Percentiles rank a stretch among this genome's conserved stretches.
Evolutionary conservation across 345 rosid species (phyloP).

Genomic region (Acer campestre): DNA sequence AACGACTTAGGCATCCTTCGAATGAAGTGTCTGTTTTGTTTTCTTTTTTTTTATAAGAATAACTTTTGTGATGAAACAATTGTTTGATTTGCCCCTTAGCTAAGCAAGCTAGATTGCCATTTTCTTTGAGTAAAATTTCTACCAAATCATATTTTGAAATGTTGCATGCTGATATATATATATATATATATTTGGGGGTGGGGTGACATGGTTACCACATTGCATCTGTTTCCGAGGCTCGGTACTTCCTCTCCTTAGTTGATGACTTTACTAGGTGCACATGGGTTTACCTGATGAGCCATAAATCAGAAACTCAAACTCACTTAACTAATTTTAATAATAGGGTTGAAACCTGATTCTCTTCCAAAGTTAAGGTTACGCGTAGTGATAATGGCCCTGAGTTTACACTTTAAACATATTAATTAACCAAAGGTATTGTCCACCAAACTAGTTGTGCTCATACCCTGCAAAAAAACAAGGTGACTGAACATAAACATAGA

Average conservation of each 20-base stretch:
- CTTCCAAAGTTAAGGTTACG: not conserved
- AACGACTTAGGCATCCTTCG: too few species aligned
- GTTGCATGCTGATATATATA: not conserved
- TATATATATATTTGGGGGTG: not conserved
- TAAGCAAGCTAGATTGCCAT: too few species aligned
- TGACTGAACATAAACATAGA: not conserved
- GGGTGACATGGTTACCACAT: not conserved
- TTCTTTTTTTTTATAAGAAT: too few species aligned
- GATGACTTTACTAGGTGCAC: not conserved
- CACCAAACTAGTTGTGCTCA: not conserved
- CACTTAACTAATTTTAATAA: not conserved
- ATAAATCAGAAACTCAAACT: not conserved
- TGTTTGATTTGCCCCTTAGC: too few species aligned
- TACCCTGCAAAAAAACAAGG: not conserved
- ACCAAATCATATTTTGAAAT: too few species aligned
- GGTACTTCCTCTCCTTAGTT: not conserved
- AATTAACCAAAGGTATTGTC: not conserved
- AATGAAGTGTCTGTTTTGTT: too few species aligned
- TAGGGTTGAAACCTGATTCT: not conserved
- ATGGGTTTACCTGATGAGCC: not conserved
- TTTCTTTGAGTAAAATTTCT: too few species aligned
- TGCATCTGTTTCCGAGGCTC: not conserved
- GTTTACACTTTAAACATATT: not conserved
- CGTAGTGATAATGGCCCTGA: not conserved
- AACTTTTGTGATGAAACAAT: too few species aligned